Evolutionary conservation across 164 flowering plant species (phyloP).

Genomic region (grape (Vitis vinifera)): ASM3070453v1 NC_081807.1:4962001-4962500

Average conservation of each 20-base stretch:
- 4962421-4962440: constrained; percentile 36
- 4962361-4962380: constrained; percentile 57
- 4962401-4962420: constrained; percentile 78
- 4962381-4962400: constrained; percentile 67
- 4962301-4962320: constrained; percentile 7
- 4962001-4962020: no score
- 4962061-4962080: not conserved
- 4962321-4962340: constrained; percentile 73
- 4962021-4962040: no score
- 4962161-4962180: constrained; percentile 85
- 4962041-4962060: no score
- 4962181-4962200: constrained; percentile 81
- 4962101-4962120: not conserved
- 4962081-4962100: not conserved
- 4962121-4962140: not conserved
- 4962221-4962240: constrained; percentile 93
- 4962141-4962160: constrained; percentile 55
- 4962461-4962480: not conserved
- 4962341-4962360: constrained; percentile 85
- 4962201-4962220: constrained; percentile 67
- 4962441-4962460: not conserved
- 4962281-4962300: not conserved
- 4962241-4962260: constrained; percentile 15
- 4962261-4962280: not conserved
- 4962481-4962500: not conserved